These are phyloP conservation scores for Eleusine indica DNA, from an alignment of 176 grass and related monocot genomes.

Conservation along the genomic window DNA sequence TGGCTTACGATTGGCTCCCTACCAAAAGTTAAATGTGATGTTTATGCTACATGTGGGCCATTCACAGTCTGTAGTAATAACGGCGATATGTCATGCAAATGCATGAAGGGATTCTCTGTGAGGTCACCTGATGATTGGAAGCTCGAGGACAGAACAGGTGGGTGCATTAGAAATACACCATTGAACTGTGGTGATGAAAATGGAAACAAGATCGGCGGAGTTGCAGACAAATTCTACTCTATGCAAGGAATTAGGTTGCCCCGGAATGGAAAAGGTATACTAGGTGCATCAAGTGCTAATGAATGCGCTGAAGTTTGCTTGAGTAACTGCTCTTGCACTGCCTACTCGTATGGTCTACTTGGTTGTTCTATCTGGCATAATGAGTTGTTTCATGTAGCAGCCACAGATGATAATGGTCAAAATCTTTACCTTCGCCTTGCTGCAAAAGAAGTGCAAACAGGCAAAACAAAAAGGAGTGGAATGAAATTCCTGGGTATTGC, in stretches of 20 bases:
- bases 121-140: neutral
- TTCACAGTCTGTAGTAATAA: neutral
- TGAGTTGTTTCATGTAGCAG: constrained; percentile 43
- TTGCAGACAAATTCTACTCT: neutral
- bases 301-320: too few relatives aligned
- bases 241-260: too few relatives aligned
- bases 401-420: constrained; percentile 17
- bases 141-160: neutral
- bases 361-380: constrained; percentile 57
- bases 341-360: too few relatives aligned
- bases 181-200: neutral
- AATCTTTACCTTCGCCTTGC: constrained; percentile 59
- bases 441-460: constrained; percentile 39
- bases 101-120: neutral
- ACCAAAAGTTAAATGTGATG: neutral
- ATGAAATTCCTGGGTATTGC: neutral
- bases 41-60: neutral
- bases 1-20: too few relatives aligned
- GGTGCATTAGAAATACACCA: neutral
- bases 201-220: neutral
- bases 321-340: too few relatives aligned
- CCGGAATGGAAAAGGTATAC: too few relatives aligned
- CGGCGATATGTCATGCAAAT: neutral
- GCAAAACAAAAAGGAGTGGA: constrained; percentile 6
- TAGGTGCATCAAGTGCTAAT: too few relatives aligned